phyloP scores from a whole-genome alignment of 1,284 basidiomycete genomes.

The Cutaneotrichosporon cutaneum region DNA sequence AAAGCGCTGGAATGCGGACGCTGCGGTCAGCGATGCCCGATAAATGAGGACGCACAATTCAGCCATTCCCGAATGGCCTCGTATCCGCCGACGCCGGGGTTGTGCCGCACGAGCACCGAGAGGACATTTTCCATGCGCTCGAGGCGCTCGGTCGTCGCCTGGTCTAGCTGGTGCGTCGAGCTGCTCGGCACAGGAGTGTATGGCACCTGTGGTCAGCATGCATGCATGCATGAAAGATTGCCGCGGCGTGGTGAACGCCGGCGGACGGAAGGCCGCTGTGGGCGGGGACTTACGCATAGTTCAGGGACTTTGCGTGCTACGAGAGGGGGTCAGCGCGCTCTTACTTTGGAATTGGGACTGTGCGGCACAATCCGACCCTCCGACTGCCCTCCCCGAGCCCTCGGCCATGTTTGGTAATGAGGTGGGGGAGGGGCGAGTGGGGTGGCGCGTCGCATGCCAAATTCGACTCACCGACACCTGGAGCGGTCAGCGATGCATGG shows the following conservation, averaged over 20 bases:
- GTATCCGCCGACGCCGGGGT: slow-evolving; percentile 41
- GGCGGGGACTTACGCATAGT: slow-evolving; percentile 42
- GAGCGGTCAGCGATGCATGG: neutral
- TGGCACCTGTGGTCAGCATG: slow-evolving; percentile 38
- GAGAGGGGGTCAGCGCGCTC: slow-evolving; percentile 1
- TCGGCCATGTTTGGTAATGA: neutral
- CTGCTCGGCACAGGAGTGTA: slow-evolving; percentile 43
- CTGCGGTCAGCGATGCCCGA: slow-evolving; percentile 15
- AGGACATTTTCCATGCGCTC: slow-evolving; percentile 48
- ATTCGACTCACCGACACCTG: slow-evolving; percentile 20
- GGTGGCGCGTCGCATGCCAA: neutral
- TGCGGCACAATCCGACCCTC: neutral
- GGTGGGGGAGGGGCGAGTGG: neutral
- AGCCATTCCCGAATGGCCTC: slow-evolving; percentile 47
- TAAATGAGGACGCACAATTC: slow-evolving; percentile 26
- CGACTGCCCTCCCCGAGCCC: neutral
- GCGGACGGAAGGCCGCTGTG: neutral
- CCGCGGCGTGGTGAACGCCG: neutral
- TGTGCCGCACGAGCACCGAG: slow-evolving; percentile 44
- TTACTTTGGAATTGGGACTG: neutral
- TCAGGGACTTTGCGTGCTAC: slow-evolving; percentile 52
- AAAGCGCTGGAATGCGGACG: slow-evolving; percentile 32
- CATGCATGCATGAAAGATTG: neutral
- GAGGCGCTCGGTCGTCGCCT: slow-evolving; percentile 36
- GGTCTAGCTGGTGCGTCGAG: slow-evolving; percentile 33